Conservation (phyloP, 495 filamentous ascomycete species). For the Tuber calosporum region DNA sequence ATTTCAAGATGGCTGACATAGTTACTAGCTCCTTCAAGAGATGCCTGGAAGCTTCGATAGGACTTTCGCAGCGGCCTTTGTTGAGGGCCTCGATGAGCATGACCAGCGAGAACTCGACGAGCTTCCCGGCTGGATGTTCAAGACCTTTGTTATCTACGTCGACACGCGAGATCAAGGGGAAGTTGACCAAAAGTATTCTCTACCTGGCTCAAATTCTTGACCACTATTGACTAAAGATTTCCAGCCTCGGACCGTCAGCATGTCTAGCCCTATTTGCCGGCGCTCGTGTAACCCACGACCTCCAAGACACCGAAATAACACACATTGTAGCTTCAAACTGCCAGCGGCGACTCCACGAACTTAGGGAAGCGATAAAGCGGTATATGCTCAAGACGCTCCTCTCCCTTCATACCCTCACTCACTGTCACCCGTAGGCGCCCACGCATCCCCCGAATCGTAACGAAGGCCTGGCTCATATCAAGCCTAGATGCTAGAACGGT, state of each 20-base stretch:
- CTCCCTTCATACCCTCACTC: neutral
- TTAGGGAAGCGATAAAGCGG: constrained; percentile 24
- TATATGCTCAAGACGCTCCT: neutral
- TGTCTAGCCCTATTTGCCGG: constrained; percentile 60
- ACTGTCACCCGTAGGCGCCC: constrained; percentile 34
- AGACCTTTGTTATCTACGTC: constrained; percentile 54
- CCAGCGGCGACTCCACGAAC: constrained; percentile 16
- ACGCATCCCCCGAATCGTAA: constrained; percentile 65
- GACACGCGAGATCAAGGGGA: constrained; percentile 29
- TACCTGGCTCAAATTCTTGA: neutral
- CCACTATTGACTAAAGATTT: neutral
- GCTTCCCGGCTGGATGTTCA: constrained; percentile 62
- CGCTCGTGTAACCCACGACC: constrained; percentile 48
- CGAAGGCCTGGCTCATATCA: constrained; percentile 63
- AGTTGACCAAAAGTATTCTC: neutral
- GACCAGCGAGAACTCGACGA: constrained; percentile 49
- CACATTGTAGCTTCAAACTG: constrained; percentile 54
- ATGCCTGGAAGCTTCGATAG: constrained; percentile 39
- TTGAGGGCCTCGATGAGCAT: constrained; percentile 48
- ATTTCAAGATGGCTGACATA: constrained; percentile 43
- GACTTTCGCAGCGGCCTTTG: constrained; percentile 3
- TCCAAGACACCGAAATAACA: constrained; percentile 52
- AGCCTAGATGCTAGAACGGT: constrained; percentile 72
- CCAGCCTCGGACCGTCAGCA: constrained; percentile 26
- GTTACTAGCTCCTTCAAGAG: constrained; percentile 49